phyloP scores from a whole-genome alignment of 2,329 filamentous ascomycete genomes.

The Cordyceps fumosorosea region DNA sequence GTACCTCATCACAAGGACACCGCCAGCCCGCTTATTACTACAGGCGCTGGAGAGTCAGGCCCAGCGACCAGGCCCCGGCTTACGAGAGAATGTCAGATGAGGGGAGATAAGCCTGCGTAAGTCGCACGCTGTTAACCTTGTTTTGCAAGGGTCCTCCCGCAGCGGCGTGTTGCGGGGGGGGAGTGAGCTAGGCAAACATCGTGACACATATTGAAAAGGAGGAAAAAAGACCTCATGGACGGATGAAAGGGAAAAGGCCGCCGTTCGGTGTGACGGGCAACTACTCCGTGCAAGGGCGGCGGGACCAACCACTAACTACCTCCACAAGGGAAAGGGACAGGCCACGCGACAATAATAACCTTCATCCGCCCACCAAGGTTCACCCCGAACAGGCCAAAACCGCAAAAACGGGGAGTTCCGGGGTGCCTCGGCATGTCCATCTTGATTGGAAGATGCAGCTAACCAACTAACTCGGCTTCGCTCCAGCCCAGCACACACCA shows the following conservation, averaged over 20 bases:
- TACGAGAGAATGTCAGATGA: constrained; percentile 12
- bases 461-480: neutral
- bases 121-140: neutral
- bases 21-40: constrained; percentile 9
- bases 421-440: neutral
- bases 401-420: neutral
- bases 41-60: constrained; percentile 2
- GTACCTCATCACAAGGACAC: constrained; percentile 4
- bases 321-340: too few species aligned
- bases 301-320: neutral
- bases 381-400: neutral
- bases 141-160: neutral
- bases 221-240: neutral
- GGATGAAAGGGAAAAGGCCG: neutral
- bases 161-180: neutral
- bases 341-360: neutral
- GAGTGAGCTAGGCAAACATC: neutral
- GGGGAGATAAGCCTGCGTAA: constrained; percentile 11
- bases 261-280: neutral
- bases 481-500: neutral
- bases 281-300: neutral
- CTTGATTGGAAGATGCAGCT: neutral
- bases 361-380: neutral
- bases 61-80: constrained; percentile 1
- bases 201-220: neutral